Evolutionary conservation across 2,329 filamentous ascomycete genomes (phyloP).

Genomic region (Helminthosporium solani): DNA sequence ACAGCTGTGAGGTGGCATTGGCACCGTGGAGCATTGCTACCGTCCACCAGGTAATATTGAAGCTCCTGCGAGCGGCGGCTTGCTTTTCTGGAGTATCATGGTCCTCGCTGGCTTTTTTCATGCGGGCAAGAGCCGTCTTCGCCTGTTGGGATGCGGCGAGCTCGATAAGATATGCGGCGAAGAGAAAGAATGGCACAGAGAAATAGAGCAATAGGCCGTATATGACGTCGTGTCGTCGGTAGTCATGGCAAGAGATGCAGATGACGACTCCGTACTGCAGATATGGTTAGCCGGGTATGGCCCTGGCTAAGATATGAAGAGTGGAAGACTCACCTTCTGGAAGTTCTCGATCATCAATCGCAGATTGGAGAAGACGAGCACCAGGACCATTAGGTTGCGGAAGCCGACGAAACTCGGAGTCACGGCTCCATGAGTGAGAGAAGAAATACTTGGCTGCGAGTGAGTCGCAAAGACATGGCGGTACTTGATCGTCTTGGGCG

Average conservation of each 20-base stretch:
- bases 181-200: conserved; percentile 84
- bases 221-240: conserved; percentile 72
- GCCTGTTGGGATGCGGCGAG: conserved; percentile 78
- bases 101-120: conserved; percentile 47
- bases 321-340: conserved; percentile 73
- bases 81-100: conserved; percentile 55
- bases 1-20: conserved; percentile 80
- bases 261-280: conserved; percentile 90
- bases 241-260: conserved; percentile 86
- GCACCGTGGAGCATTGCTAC: conserved; percentile 78
- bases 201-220: conserved; percentile 79
- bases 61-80: conserved; percentile 62
- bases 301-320: no score
- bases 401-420: conserved; percentile 90
- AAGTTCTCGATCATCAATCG: conserved; percentile 96
- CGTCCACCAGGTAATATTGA: conserved; percentile 74
- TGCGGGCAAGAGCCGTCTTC: conserved; percentile 62
- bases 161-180: conserved; percentile 89
- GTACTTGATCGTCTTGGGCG: conserved; percentile 61
- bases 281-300: conserved; percentile 18
- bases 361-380: conserved; percentile 88
- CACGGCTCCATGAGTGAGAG: conserved; percentile 79
- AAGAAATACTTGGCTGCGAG: conserved; percentile 68
- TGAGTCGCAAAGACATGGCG: conserved; percentile 90
- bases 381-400: conserved; percentile 92